Evolutionary conservation across 2,329 filamentous ascomycete genomes (phyloP), one percentile per base, ranked within the genome.

Genomic region (Hypoxylon sp.): DNA sequence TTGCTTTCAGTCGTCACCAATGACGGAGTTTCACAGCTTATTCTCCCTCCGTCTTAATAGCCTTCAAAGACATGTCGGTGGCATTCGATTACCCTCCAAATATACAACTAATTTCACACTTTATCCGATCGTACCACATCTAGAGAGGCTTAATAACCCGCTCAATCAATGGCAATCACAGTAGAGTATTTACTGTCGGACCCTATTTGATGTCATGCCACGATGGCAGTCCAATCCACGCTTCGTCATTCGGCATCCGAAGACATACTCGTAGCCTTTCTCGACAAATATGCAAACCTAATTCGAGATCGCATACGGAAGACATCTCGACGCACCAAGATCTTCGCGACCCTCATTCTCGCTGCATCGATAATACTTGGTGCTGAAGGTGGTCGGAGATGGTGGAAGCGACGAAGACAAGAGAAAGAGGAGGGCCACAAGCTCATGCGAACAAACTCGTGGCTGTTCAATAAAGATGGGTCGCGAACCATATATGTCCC

Each of bases 401-500:
- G 91, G 87, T 95, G 93, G 87, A 90, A 86, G 76, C 88, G 86
- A 63, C 86, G 89, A 66, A 88, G 88, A 52, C 90, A 89, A 70
- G 95, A 98, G 80, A 90, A 89, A 72, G 94, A 96, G 74, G 91
- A 94, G 73, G 94, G 94, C 4, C 86, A 89, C 69, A 91, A 92
- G 71, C 86, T 99, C 58, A 83, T 98, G 69, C 89, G 96, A 63
- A 91, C 93, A 66, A 99, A 99, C 80, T 98, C 95, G 32, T 97
- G 94, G 75, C 85, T 98, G 69, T 89, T 92, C 80, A 93, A 95
- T 74, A 98, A 98, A 82, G 96, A 98, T 84, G 96, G 96, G 53
- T 95, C 93, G 52, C 87, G 96, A 60, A 97, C 94, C 13, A 96
- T 99, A 64, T 98, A 96, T 77, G 96, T 99, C 28, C 94, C 95